Evolutionary conservation across 1,284 basidiomycete genomes (phyloP).

Genomic region (Melampsora americana): DNA sequence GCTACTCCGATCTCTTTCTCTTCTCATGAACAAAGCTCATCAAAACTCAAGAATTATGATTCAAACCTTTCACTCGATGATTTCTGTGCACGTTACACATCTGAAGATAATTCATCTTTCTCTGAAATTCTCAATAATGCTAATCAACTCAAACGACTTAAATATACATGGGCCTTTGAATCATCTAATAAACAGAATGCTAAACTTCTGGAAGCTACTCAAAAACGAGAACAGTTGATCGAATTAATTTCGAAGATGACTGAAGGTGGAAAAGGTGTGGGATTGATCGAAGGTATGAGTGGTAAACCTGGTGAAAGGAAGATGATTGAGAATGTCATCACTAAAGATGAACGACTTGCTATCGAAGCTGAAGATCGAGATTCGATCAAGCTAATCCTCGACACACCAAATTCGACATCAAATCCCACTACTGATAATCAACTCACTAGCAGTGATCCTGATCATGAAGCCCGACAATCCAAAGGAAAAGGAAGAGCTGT

Average conservation of each 20-base stretch:
- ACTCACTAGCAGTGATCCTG: constrained; percentile 68
- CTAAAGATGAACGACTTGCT: constrained; percentile 46
- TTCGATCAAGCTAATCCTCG: constrained; percentile 45
- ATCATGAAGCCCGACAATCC: constrained; percentile 78
- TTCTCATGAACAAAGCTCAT: not conserved
- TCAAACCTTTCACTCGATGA: constrained; percentile 67
- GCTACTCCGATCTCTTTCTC: not conserved
- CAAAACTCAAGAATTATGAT: constrained; percentile 55
- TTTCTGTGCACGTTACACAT: constrained; percentile 86
- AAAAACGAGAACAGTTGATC: constrained; percentile 49
- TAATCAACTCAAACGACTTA: constrained; percentile 72
- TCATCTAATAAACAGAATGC: constrained; percentile 72
- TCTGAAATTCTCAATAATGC: constrained; percentile 82
- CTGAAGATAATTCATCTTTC: constrained; percentile 92
- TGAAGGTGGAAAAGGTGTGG: constrained; percentile 34
- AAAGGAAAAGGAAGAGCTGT: constrained; percentile 61
- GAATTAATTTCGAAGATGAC: constrained; percentile 48
- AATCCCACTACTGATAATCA: constrained; percentile 69
- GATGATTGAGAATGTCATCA: constrained; percentile 55
- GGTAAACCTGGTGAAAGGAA: constrained; percentile 47
- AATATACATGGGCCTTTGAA: constrained; percentile 84
- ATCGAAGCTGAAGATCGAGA: constrained; percentile 50
- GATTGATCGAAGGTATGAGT: constrained; percentile 24
- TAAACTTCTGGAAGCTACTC: constrained; percentile 45
- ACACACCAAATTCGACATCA: constrained; percentile 49